Evolutionary conservation across 768 basidiomycete species (phyloP).

Genomic region (Macrolepiota fuliginosa): DNA sequence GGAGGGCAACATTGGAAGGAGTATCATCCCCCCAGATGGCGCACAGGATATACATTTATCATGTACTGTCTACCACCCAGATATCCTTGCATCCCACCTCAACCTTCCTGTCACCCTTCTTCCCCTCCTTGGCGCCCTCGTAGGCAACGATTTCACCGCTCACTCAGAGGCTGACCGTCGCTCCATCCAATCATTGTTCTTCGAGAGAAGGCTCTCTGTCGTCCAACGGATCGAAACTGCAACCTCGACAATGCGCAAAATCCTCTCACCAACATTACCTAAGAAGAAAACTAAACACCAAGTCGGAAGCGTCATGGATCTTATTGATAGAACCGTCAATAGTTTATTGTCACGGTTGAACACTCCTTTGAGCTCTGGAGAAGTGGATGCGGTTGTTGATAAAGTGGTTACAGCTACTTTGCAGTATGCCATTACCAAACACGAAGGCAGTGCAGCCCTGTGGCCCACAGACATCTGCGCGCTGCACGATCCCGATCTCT

Average conservation of each 20-base stretch:
- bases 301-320: conserved; percentile 71
- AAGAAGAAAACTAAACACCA: conserved; percentile 51
- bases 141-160: conserved; percentile 79
- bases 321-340: conserved; percentile 68
- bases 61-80: conserved; percentile 59
- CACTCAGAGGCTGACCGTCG: conserved; percentile 44
- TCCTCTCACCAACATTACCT: conserved; percentile 48
- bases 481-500: conserved; percentile 56
- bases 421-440: conserved; percentile 72
- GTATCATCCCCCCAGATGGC: conserved; percentile 54
- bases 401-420: conserved; percentile 71
- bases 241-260: conserved; percentile 52
- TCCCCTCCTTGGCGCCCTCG: conserved; percentile 73
- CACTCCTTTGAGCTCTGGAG: conserved; percentile 53
- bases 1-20: conserved; percentile 27
- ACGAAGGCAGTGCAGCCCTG: conserved; percentile 40
- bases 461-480: conserved; percentile 61
- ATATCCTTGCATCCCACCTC: conserved; percentile 59
- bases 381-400: conserved; percentile 63
- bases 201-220: conserved; percentile 54
- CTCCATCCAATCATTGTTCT: conserved; percentile 62
- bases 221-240: conserved; percentile 67
- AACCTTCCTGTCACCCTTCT: conserved; percentile 68
- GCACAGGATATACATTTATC: conserved; percentile 47
- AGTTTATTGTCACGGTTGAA: conserved; percentile 50